Base-by-base conservation (phyloP, 768 basidiomycete genomes). In the Agrocybe praecox region DNA sequence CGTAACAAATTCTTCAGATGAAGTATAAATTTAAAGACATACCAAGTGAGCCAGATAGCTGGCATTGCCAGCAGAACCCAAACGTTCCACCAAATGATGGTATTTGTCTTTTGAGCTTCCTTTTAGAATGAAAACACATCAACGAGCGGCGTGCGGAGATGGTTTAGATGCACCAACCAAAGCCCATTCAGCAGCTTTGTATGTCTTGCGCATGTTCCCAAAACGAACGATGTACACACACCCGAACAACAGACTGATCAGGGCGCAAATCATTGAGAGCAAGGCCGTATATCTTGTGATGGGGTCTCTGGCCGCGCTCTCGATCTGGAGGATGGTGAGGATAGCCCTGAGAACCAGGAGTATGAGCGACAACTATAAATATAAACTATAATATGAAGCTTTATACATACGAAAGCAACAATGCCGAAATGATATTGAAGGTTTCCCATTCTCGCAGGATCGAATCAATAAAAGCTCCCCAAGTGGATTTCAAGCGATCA, bases 51-150 rank as follows among this genome's bases (percentile, higher is more conserved):
- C 84, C 85, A 88, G 17, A 84, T 62, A 0, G 77, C 80, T 1
- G 86, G 86, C 75, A 84, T 79, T 0, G 85, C 81, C 23, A 88
- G 71, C 17, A 88, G 59, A 0, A 87, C 80, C 85, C 86, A 86
- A 14, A 86, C 80, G 56, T 88, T 88, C 86, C 86, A 75, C 49
- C 67, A 69, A 29, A 69, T 62, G 1, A 50, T 51, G 0, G 67
- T 65, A 14, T 51, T 61, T 2, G 58, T 53, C 33, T 65, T 67
- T 34, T 80, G 77, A 2, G 84, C 80, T 64, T 88, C 86, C 82
- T 65, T n/a, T 10, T 21, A 23, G 24, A 26, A 33, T 12, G 14
- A 47, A 21, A 18, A 19, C 24, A 33, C 26, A 14, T n/a, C 9
- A 36, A 33, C 6, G 15, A 23, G 22, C 46, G n/a, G 21, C 33